These are phyloP conservation scores for Dictyostelium capitatum DNA, from an alignment of 78 protist genomes.

Conservation along the genomic window DNA sequence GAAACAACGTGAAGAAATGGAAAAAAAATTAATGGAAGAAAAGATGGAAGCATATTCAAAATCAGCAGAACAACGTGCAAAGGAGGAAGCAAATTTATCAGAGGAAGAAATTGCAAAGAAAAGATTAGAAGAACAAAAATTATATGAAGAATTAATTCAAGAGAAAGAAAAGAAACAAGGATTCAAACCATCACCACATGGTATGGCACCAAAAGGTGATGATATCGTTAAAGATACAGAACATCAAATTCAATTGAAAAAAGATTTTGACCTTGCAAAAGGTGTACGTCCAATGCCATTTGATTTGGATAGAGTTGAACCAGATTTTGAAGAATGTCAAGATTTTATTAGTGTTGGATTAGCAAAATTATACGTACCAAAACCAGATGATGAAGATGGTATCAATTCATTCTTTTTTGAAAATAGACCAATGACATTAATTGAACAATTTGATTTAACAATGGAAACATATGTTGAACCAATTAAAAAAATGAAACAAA, in stretches of 20 bases:
- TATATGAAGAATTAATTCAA: neutral
- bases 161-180: neutral
- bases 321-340: slow-evolving; percentile 6
- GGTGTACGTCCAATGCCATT: slow-evolving; percentile 1
- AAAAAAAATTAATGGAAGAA: neutral
- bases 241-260: neutral
- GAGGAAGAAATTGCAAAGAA: slow-evolving; percentile 2
- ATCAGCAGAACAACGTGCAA: neutral
- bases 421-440: neutral
- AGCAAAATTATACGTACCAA: neutral
- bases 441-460: neutral
- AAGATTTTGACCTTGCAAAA: neutral
- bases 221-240: neutral
- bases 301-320: neutral
- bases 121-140: neutral
- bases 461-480: neutral
- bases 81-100: neutral
- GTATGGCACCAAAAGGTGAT: neutral
- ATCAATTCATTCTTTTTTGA: neutral
- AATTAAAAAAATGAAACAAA: neutral
- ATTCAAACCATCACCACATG: neutral
- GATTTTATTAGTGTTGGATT: neutral
- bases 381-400: neutral
- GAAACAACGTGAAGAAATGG: neutral
- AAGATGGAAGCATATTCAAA: neutral